Conservation (phyloP, 495 filamentous ascomycete species). For the Elaphomyces granulatus region DNA sequence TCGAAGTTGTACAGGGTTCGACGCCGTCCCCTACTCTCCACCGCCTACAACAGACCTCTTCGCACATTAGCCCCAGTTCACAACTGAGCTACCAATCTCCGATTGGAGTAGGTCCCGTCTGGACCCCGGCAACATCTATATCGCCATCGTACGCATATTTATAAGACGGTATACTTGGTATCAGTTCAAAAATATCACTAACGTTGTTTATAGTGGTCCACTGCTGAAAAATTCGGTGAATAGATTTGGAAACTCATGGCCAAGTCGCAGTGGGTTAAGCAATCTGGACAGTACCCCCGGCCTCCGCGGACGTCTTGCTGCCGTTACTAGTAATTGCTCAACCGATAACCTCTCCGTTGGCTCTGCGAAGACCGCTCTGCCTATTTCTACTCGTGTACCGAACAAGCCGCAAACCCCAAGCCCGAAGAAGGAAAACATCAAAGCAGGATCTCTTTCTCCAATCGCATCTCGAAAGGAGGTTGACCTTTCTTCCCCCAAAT, state of each 20-base stretch:
- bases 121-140: constrained; percentile 36
- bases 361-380: constrained; percentile 22
- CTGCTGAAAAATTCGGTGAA: constrained; percentile 22
- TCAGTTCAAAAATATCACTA: constrained; percentile 5
- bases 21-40: constrained; percentile 26
- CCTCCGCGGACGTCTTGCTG: constrained; percentile 14
- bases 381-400: constrained; percentile 14
- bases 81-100: constrained; percentile 30
- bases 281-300: constrained; percentile 20
- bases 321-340: constrained; percentile 16
- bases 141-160: constrained; percentile 33
- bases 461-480: constrained; percentile 22
- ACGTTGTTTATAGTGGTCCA: constrained; percentile 20
- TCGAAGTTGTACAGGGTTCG: constrained; percentile 31
- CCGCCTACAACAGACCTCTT: constrained; percentile 18
- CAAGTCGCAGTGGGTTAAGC: constrained; percentile 16
- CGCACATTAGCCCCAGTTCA: constrained; percentile 27
- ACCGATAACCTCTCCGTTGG: constrained; percentile 19
- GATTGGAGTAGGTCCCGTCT: constrained; percentile 24
- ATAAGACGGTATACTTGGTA: not conserved
- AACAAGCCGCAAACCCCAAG: constrained; percentile 16
- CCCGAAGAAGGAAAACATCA: constrained; percentile 23
- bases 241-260: constrained; percentile 20
- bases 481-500: constrained; percentile 11
- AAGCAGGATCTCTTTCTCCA: constrained; percentile 23